Percentiles rank a stretch among this genome's conserved stretches.
Conservation (phyloP, 2,329 filamentous ascomycete species). For the Alternaria infectoria region DNA sequence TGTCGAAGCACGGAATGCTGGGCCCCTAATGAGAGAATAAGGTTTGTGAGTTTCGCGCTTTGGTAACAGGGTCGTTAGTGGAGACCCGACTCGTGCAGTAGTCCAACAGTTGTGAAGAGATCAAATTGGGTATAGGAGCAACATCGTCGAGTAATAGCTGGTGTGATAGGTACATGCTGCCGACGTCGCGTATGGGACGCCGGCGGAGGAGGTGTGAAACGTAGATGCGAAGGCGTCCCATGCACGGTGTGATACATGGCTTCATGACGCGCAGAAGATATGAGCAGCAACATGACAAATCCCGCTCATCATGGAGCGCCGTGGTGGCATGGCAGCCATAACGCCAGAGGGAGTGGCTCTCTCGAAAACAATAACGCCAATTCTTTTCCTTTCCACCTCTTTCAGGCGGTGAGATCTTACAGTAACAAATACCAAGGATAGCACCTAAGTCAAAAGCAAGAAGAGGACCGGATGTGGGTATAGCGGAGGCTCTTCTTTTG, state of each 20-base stretch:
- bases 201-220: conserved; percentile 4
- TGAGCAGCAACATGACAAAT: background rate
- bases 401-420: conserved; percentile 1
- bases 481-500: conserved; percentile 24
- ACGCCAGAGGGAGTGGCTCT: conserved; percentile 2
- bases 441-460: conserved; percentile 1
- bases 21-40: background rate
- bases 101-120: conserved; percentile 7
- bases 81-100: background rate
- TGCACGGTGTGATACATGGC: conserved; percentile 16
- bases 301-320: conserved; percentile 4
- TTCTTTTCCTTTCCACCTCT: conserved; percentile 12
- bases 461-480: conserved; percentile 23
- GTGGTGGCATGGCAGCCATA: background rate
- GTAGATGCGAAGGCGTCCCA: conserved; percentile 5
- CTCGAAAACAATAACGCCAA: conserved; percentile 11
- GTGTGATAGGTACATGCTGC: conserved; percentile 10
- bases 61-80: conserved; percentile 3
- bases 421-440: background rate
- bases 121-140: conserved; percentile 18
- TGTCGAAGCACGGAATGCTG: conserved; percentile 6
- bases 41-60: conserved; percentile 9
- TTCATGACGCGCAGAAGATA: conserved; percentile 5
- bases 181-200: background rate
- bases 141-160: background rate